Evolutionary conservation across 2,329 filamentous ascomycete genomes (phyloP).

Genomic region (Diplocarpon mali): DNA sequence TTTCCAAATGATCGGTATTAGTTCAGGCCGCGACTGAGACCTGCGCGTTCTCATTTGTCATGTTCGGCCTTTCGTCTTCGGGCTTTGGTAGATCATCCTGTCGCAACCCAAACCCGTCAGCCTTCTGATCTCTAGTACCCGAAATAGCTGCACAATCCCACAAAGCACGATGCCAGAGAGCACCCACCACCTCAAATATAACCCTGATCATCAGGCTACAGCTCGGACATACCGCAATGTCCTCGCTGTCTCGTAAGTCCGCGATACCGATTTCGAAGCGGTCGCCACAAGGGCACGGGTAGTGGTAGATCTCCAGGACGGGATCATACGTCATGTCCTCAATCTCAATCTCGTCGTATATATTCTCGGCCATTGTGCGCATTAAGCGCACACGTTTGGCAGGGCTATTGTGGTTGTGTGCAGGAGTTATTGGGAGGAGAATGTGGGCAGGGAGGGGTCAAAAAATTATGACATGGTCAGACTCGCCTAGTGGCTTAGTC

Average conservation of each 20-base stretch:
- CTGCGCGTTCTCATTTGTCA: constrained; percentile 5
- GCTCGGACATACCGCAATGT: constrained; percentile 94
- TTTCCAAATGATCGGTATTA: background rate
- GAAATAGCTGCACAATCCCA: background rate
- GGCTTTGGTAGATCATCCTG: constrained; percentile 41
- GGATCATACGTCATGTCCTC: constrained; percentile 94
- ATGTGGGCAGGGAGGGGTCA: background rate
- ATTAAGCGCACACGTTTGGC: background rate
- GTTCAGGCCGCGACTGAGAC: constrained; percentile 12
- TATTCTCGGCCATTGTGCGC: constrained; percentile 45
- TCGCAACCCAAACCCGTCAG: background rate
- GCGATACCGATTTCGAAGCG: constrained; percentile 81
- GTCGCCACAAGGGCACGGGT: constrained; percentile 95
- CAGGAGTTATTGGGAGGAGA: background rate
- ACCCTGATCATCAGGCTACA: constrained; percentile 95
- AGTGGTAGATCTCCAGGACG: constrained; percentile 78
- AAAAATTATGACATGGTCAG: background rate
- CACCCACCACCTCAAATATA: constrained; percentile 72
- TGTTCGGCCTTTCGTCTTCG: constrained; percentile 12
- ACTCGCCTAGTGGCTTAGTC: too few species aligned
- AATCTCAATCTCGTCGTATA: constrained; percentile 98
- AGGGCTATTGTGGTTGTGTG: background rate
- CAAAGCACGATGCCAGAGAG: background rate
- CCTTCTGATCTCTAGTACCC: background rate
- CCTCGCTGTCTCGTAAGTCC: constrained; percentile 78